Base-by-base conservation (phyloP, 306 rosid species). In the Vigna reflexopilosa region DNA sequence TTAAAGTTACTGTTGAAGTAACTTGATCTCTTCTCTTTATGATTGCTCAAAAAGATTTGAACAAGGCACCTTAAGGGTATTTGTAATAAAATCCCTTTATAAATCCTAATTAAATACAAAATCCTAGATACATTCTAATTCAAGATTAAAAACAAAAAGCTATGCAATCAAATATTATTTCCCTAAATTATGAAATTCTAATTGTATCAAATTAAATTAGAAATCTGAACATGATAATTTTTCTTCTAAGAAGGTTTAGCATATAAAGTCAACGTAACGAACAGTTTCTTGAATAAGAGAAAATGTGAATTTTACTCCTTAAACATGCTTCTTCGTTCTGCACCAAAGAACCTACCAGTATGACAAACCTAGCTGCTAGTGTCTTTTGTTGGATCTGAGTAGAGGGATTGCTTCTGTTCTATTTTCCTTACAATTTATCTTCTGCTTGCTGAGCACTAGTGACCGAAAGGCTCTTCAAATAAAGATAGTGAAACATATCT, bases 401-500 rank as follows among this genome's bases (percentile, higher is more conserved):
- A 59, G 48, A 14, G 20, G 63, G 50, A 75, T 40, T 49, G 49
- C 20, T 32, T 75, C 61, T 48, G 26, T 42, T 58, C 24, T 56
- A 73, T 58, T 73, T 50, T 67, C 50, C 17, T 34, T 52, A 28
- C 6, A 22, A 42, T 58, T 44, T 50, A 7, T 57, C 13, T 56
- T 15, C 58, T 59, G n/a, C 45, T 58, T 58, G 32, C 67, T 72
- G 26, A 72, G 54, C 67, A 20, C 13, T 14, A 20, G 54, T 56
- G 64, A 55, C 49, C 38, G 24, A 28, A 7, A 56, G 77, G 14
- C 38, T 72, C 20, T 72, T 54, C 38, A 54, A 54, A 32, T 44
- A 19, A 52, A 51, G 34, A 71, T 34, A 71, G 76, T n/a, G 16
- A 59, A 59, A 59, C 44, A 59, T 30, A 59, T 59, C 14, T 11